Conservation (phyloP, 2,329 filamentous ascomycete species). For the Fusarium pseudocircinatum region DNA sequence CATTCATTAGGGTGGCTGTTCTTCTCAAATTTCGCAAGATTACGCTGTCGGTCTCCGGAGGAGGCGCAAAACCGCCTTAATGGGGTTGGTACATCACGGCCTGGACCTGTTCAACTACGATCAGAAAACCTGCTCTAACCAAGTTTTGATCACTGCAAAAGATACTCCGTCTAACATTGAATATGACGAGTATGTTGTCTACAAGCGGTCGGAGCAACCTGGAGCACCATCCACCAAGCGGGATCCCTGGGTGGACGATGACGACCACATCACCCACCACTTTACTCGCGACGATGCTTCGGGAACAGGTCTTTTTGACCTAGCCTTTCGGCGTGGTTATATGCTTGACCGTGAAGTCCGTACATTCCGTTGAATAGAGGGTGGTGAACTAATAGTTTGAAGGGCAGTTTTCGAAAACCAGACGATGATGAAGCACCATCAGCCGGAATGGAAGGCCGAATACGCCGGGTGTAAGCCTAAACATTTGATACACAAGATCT, state of each 20-base stretch:
- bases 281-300: slow-evolving; percentile 47
- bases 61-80: slow-evolving; percentile 40
- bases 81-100: slow-evolving; percentile 42
- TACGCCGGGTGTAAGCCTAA: slow-evolving; percentile 48
- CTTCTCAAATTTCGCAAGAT: slow-evolving; percentile 37
- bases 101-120: slow-evolving; percentile 52
- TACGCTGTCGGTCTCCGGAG: slow-evolving; percentile 38
- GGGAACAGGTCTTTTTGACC: slow-evolving; percentile 46
- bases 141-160: slow-evolving; percentile 47
- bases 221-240: slow-evolving; percentile 1
- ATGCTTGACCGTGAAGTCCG: slow-evolving; percentile 45
- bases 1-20: slow-evolving; percentile 38
- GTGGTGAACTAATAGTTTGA: neutral
- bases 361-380: neutral
- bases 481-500: neutral
- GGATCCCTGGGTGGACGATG: slow-evolving; percentile 13
- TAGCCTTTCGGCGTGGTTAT: slow-evolving; percentile 47
- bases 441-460: slow-evolving; percentile 47
- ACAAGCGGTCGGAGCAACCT: slow-evolving; percentile 38
- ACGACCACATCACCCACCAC: slow-evolving; percentile 47
- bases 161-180: slow-evolving; percentile 47
- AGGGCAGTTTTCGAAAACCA: slow-evolving; percentile 42
- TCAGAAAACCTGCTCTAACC: slow-evolving; percentile 45
- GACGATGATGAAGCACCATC: slow-evolving; percentile 32
- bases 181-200: slow-evolving; percentile 53